Evolutionary conservation across 441 rosid genomes (phyloP).

Genomic region (Arabidopsis lyrata): DNA sequence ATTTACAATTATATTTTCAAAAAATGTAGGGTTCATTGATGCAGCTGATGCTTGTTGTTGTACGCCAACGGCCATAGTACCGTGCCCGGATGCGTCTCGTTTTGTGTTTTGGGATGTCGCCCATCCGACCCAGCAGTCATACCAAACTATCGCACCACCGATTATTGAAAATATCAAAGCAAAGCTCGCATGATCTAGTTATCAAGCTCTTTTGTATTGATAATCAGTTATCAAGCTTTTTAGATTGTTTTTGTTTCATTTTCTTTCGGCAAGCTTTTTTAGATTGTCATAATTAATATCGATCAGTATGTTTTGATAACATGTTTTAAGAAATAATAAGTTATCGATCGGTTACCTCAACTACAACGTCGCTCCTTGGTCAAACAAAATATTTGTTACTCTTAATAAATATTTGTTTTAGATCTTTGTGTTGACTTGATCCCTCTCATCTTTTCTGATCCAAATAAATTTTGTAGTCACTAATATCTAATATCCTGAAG

Average conservation of each 20-base stretch:
- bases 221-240: background rate
- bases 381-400: background rate
- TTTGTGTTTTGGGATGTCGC: constrained; percentile 47
- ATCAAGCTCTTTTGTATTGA: background rate
- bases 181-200: constrained; percentile 33
- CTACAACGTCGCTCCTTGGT: background rate
- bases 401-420: background rate
- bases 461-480: background rate
- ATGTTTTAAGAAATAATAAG: background rate
- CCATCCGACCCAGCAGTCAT: constrained; percentile 42
- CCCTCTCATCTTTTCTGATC: background rate
- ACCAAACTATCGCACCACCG: constrained; percentile 36
- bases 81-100: constrained; percentile 39
- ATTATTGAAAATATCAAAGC: constrained; percentile 38
- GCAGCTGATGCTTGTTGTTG: constrained; percentile 43
- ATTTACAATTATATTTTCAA: no score
- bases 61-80: constrained; percentile 23
- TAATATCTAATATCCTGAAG: background rate
- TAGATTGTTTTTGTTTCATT: background rate
- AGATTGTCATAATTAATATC: background rate
- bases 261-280: background rate
- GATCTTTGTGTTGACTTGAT: constrained; percentile 17
- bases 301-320: background rate
- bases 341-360: background rate
- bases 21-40: constrained; percentile 28